Evolutionary conservation across 176 grass and related monocot genomes (phyloP), one percentile per base, ranked within the genome.

Genomic region (Dendrocalamus sinicus): DNA sequence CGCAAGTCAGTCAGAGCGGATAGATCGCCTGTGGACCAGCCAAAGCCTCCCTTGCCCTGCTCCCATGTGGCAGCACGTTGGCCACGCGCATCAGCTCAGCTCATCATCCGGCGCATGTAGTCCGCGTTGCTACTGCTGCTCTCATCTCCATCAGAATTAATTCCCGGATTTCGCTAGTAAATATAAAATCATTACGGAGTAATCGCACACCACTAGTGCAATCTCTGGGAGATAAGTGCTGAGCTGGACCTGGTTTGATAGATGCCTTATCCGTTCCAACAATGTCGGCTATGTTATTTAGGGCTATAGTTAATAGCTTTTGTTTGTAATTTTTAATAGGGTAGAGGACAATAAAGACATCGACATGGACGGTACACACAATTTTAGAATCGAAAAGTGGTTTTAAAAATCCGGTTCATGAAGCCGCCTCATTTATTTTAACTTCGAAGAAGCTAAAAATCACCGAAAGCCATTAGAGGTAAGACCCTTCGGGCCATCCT

Each of bases 201-300:
- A 22, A 80, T 69, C 46, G 0, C 61, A 80, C 61, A 15, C 85
- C 89, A 87, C 80, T 9, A 62, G 81, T 72, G 62, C 62, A 26
- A 81, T 12, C 40, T 22, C 59, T 12, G 26, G 65, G 72, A 32
- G 89, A 91, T 91, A 88, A 91, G 81, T 22, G 89, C 89, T 85
- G 89, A 91, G 85, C 71, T 91, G 89, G 85, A 80, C 26, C 22
- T 63, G 30, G 50, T 26, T 16, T 43, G 51, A 70, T 30, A 16
- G n/a, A 63, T 84, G 23, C 61, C 22, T 78, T 68, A 69, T 62
- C 72, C 75, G 16, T 47, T 52, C 84, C 63, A 23, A 16, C 85
- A 40, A 80, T 10, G 61, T 15, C 23, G 32, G 32, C 3, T 35
- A 35, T 32, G 32, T 35, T 35, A 35, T 35, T 35, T 35, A 0